These are phyloP conservation scores for Aspergillus ochraceoroseus DNA, from an alignment of 2,329 filamentous ascomycete genomes.

Conservation along the genomic window DNA sequence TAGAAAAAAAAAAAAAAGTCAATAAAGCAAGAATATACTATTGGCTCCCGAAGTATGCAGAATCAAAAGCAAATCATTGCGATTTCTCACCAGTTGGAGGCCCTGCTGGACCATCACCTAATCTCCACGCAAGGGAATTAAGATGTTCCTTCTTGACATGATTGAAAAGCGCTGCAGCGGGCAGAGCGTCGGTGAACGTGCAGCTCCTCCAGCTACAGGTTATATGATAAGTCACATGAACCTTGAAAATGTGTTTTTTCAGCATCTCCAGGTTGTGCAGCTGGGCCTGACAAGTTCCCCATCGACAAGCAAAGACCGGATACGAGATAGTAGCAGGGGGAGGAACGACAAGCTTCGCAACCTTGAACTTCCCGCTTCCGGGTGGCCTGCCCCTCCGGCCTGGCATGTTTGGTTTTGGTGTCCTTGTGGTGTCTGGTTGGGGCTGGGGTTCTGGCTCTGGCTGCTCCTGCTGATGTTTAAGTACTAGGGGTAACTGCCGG, in stretches of 20 bases:
- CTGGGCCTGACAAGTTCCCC: conserved; percentile 54
- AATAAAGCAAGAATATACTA: conserved; percentile 17
- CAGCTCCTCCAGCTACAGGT: conserved; percentile 29
- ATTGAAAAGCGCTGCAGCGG: conserved; percentile 42
- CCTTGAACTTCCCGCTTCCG: conserved; percentile 9
- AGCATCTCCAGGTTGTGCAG: conserved; percentile 59
- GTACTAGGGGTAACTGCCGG: neutral
- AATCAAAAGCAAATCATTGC: conserved; percentile 23
- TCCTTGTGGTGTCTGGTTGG: conserved; percentile 2
- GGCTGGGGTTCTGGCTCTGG: neutral
- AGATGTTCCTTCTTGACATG: conserved; percentile 54
- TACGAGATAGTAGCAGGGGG: conserved; percentile 21
- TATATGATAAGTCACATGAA: conserved; percentile 44
- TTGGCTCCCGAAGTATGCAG: conserved; percentile 6
- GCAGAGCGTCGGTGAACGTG: conserved; percentile 16
- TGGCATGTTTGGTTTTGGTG: conserved; percentile 13
- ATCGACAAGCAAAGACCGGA: conserved; percentile 53
- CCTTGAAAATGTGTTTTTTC: conserved; percentile 55
- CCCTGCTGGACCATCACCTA: conserved; percentile 56
- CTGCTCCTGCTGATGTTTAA: conserved; percentile 2
- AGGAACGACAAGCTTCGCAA: conserved; percentile 22
- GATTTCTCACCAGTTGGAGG: conserved; percentile 52
- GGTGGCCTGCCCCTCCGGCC: conserved; percentile 22
- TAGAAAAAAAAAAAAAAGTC: too few species aligned
- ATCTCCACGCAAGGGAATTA: conserved; percentile 51